Conservation (phyloP, 139 green algal genomes). For the Diplosphaera chodatii region DNA sequence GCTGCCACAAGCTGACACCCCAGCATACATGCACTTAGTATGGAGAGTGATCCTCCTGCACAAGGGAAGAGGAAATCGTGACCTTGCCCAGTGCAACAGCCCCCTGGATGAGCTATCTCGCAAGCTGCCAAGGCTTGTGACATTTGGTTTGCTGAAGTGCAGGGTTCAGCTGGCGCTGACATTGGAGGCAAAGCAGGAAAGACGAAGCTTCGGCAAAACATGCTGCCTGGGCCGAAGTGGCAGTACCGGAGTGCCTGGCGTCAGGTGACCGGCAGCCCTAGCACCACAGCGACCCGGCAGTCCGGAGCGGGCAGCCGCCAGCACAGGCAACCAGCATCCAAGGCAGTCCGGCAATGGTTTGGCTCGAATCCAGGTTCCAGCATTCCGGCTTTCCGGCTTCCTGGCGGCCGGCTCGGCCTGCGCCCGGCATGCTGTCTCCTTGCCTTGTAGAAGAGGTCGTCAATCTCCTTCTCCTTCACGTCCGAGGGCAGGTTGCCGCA, state of each 20-base stretch:
- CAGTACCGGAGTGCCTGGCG: background rate
- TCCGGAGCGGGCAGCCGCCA: background rate
- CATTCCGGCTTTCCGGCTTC: background rate
- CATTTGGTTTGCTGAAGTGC: too few relatives aligned
- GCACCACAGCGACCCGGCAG: background rate
- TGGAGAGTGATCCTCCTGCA: too few relatives aligned
- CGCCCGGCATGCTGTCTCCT: background rate
- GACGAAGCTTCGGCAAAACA: too few relatives aligned
- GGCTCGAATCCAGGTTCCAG: background rate
- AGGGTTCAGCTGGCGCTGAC: too few relatives aligned
- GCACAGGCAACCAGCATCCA: background rate
- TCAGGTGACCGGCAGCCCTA: background rate
- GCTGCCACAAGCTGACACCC: too few relatives aligned
- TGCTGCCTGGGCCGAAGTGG: background rate
- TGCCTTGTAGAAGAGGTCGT: conserved; percentile 80
- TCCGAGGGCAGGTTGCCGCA: conserved; percentile 83
- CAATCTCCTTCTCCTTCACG: conserved; percentile 76
- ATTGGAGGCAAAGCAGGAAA: too few relatives aligned
- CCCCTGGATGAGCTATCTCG: too few relatives aligned
- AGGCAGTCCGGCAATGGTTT: background rate
- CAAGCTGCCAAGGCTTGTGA: too few relatives aligned
- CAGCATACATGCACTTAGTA: too few relatives aligned
- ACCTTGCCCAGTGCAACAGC: too few relatives aligned
- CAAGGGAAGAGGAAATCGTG: too few relatives aligned
- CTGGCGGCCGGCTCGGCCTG: too few relatives aligned